Evolutionary conservation across 768 basidiomycete species (phyloP), one percentile per base, ranked within the genome.

Genomic region (Cantharellus cinnabarinus): DNA sequence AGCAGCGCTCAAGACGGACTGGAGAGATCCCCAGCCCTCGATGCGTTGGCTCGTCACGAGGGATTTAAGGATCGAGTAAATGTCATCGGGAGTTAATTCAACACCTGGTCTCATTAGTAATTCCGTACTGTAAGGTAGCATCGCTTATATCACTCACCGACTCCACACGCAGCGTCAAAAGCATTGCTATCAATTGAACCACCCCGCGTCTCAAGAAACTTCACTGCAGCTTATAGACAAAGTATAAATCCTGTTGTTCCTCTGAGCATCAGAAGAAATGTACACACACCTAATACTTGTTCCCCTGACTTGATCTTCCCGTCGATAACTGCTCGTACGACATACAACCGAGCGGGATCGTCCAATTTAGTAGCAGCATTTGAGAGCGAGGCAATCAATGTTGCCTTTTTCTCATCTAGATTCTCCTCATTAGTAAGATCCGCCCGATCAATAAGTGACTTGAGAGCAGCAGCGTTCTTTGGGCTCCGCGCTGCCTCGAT

Each of bases 101-200:
- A 93, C 85, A 14, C 88, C 93, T 97, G 65, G 4, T n/a, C 50
- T 1, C 20, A 29, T 29, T 29, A 29, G 20, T 29, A 29, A 29
- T 29, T 29, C 20, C 20, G 20, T 29, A 29, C 1, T 29, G 20
- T 29, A 29, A 29, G 44, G 44, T 29, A 29, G 10, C 10, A 29
- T 48, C 44, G 42, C 5, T 58, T 5, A 55, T 39, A 57, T 42
- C 7, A 70, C 88, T 64, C 62, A 90, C 94, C 94, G 61, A 97
- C 82, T 62, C 94, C 94, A 67, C 88, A 90, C 5, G 78, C 73
- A 62, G 76, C 73, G 66, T 91, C 77, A 66, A 97, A 94, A 48
- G 81, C 81, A 5, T 65, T 70, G 7, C 79, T 77, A 63, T 90
- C 73, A 41, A 88, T 71, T 0, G 89, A 82, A 1, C 72, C 57